Percentiles rank a stretch among this genome's conserved stretches.
Conservation (phyloP, 176 grass and related monocot genomes). For the Oryza australiensis region DNA sequence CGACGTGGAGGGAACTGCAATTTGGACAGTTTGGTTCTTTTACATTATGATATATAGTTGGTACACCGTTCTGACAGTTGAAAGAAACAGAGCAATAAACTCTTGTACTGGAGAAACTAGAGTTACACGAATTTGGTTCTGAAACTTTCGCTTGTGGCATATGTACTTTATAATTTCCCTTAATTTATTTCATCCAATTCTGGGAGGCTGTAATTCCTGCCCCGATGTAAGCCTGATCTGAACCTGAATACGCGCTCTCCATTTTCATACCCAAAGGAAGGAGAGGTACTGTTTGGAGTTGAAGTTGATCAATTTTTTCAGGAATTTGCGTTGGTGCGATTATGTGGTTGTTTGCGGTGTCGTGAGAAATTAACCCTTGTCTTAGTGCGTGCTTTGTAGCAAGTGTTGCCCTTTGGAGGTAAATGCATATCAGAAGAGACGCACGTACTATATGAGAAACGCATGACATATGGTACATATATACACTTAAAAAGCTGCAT, state of each 20-base stretch:
- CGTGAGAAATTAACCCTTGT: neutral
- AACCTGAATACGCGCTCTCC: neutral
- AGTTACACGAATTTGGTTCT: neutral
- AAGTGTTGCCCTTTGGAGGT: neutral
- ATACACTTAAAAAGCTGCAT: too few relatives aligned
- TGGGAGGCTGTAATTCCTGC: neutral
- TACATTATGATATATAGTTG: conserved; percentile 24
- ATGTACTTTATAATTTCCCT: neutral
- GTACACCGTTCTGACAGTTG: conserved; percentile 11
- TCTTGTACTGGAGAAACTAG: neutral
- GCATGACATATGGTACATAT: too few relatives aligned
- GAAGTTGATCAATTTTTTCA: neutral
- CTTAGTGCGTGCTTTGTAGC: neutral
- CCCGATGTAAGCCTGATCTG: neutral
- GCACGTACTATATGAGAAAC: too few relatives aligned
- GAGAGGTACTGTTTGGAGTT: neutral
- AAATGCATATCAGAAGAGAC: neutral
- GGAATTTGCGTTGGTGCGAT: neutral
- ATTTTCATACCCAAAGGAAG: neutral
- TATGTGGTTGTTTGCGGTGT: neutral
- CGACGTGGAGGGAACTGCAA: neutral
- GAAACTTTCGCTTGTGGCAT: conserved; percentile 4
- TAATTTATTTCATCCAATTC: neutral
- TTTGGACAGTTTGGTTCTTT: conserved; percentile 24
- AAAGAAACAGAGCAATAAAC: conserved; percentile 35